A percentile compares a stretch with the other conserved stretches of the same genome.
Conservation (phyloP, 1,284 basidiomycete species). For the Austropuccinia psidii region DNA sequence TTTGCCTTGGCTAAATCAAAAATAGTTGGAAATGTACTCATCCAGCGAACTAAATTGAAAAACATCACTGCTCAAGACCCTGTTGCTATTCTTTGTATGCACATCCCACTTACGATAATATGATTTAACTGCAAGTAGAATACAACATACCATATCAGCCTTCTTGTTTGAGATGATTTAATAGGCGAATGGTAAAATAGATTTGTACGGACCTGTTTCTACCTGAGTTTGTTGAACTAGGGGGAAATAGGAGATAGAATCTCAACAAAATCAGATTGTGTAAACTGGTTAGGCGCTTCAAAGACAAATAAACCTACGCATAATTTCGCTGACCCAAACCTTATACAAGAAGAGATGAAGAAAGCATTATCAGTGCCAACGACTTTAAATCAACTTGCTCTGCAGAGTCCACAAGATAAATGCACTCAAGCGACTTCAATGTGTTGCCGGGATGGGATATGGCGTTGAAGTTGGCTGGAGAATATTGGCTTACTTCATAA, state of each 20-base stretch:
- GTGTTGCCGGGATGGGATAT: no score
- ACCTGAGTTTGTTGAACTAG: conserved; percentile 34
- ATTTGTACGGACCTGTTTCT: conserved; percentile 12
- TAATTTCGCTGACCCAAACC: conserved; percentile 37
- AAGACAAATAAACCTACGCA: conserved; percentile 33
- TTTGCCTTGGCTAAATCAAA: conserved; percentile 62
- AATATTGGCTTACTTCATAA: conserved; percentile 25
- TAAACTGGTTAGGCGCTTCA: no score
- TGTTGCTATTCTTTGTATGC: no score
- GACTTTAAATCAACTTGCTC: not conserved
- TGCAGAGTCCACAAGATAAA: no score
- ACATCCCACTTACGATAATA: conserved; percentile 32
- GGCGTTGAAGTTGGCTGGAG: not conserved
- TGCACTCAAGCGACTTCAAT: no score
- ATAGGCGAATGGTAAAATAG: not conserved
- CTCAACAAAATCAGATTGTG: not conserved
- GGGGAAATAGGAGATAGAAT: not conserved
- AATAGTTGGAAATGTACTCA: conserved; percentile 64
- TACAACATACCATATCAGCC: no score
- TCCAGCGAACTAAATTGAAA: conserved; percentile 48
- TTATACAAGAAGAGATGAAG: not conserved
- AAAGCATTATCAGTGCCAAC: not conserved
- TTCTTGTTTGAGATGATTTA: not conserved
- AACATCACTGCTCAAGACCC: not conserved
- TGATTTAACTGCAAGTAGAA: conserved; percentile 21